These are phyloP conservation scores for Omphalea diandra DNA, from an alignment of 441 rosid species.

Conservation along the genomic window DNA sequence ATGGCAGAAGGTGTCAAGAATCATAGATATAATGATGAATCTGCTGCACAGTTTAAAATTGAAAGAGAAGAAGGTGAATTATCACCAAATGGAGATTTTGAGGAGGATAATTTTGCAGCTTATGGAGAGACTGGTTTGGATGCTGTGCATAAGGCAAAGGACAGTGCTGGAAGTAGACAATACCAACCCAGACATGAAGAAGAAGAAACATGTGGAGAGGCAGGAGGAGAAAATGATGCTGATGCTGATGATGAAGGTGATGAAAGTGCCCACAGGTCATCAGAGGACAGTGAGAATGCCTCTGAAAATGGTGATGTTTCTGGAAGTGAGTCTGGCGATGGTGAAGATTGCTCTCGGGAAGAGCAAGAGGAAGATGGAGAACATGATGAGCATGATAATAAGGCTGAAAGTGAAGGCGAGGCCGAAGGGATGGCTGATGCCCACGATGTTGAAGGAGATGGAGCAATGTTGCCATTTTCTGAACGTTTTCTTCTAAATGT, in stretches of 20 bases:
- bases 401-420: constrained; percentile 96
- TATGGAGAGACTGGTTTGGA: constrained; percentile 67
- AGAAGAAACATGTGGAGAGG: constrained; percentile 52
- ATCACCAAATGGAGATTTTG: constrained; percentile 91
- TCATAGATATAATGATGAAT: constrained; percentile 57
- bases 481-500: constrained; percentile 62
- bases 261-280: constrained; percentile 82
- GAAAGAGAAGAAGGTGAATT: constrained; percentile 99
- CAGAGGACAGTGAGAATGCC: constrained; percentile 86
- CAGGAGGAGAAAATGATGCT: constrained; percentile 68
- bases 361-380: constrained; percentile 77
- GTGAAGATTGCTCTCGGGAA: constrained; percentile 76
- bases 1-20: constrained; percentile 40
- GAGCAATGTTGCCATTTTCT: constrained; percentile 55
- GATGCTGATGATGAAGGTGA: constrained; percentile 83
- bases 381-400: constrained; percentile 63
- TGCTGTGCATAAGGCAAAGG: constrained; percentile 51
- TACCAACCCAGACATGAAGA: constrained; percentile 52
- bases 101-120: constrained; percentile 87
- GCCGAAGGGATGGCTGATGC: constrained; percentile 87
- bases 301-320: constrained; percentile 92
- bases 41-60: constrained; percentile 51
- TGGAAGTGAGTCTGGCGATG: constrained; percentile 85
- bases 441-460: constrained; percentile 79
- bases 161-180: constrained; percentile 50